phyloP scores from a whole-genome alignment of 1,284 basidiomycete species.

The Acaromyces ingoldii region DNA sequence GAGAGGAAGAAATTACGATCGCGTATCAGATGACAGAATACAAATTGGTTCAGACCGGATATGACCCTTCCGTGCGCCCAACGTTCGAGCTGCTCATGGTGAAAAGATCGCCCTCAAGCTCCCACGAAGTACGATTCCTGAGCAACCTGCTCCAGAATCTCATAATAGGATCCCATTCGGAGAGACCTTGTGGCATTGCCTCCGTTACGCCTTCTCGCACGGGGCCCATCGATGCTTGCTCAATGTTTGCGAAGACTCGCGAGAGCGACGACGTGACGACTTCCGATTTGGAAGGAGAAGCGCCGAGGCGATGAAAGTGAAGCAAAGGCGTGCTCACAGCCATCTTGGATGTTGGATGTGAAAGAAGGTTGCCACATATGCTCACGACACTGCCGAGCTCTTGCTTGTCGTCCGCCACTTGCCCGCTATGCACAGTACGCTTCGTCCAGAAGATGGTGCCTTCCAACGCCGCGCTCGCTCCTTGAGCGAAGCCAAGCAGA shows the following conservation, averaged over 20 bases:
- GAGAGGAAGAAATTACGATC: too few species aligned
- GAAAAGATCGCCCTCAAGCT: conserved; percentile 24
- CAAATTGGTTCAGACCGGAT: too few species aligned
- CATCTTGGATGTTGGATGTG: background rate
- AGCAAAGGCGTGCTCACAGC: conserved; percentile 13
- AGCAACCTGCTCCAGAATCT: conserved; percentile 25
- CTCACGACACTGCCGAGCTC: conserved; percentile 23
- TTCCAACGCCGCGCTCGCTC: conserved; percentile 73
- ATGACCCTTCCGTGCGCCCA: too few species aligned
- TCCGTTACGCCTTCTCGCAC: conserved; percentile 7
- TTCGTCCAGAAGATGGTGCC: conserved; percentile 60
- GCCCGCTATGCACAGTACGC: too few species aligned
- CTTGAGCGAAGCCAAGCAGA: conserved; percentile 83
- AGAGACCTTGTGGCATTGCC: conserved; percentile 13
- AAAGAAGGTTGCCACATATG: conserved; percentile 23
- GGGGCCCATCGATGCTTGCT: too few species aligned
- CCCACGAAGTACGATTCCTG: conserved; percentile 20
- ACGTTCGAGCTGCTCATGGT: too few species aligned
- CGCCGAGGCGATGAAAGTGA: conserved; percentile 14
- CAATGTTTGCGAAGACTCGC: background rate
- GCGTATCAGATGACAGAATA: too few species aligned
- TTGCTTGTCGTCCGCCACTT: conserved; percentile 49
- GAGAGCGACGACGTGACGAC: background rate
- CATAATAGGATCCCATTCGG: conserved; percentile 31
- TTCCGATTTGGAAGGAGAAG: background rate